Evolutionary conservation across 495 filamentous ascomycete genomes (phyloP), one percentile per base, ranked within the genome.

Genomic region (Aspergillus cristatus): DNA sequence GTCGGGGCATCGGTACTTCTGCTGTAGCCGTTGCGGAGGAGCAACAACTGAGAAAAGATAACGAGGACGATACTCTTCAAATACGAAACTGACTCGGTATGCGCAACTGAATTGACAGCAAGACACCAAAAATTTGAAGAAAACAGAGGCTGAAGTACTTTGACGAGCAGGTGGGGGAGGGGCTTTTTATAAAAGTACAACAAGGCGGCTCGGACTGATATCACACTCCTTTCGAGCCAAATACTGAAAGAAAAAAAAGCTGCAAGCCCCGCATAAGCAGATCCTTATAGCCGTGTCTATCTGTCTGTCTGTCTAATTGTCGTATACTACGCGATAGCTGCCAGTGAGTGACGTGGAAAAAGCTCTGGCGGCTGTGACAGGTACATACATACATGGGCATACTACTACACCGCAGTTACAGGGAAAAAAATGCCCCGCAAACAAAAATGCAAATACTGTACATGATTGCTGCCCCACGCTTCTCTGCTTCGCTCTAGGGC

Each of bases 1-100:
- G 66, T 41, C 53, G 59, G 18, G 58, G 59, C 62, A 67, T 70
- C 25, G 20, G n/a, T n/a, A n/a, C n/a, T n/a, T n/a, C n/a, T 24
- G 20, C 20, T n/a, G n/a, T n/a, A n/a, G n/a, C n/a, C n/a, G n/a
- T 34, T 49, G 38, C 34, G 25, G 18, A 42, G 12, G 35, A 34
- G 13, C 13, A 37, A 14, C 28, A 35, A 7, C n/a, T 26, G 31
- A 10, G 5, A 37, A 28, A 16, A 42, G n/a, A 10, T 41, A 16
- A 20, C 25, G 7, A 33, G 26, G 25, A 26, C 20, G 8, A 24
- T n/a, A n/a, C n/a, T n/a, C 4, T 24, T 4, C 20, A 24, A 24
- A 24, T 24, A 8, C 20, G 8, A 32, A 18, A 22, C 5, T 31
- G 25, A 35, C 22, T 36, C 24, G 16, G 20, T 17, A 34, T 36